Percentiles rank a stretch among this genome's conserved stretches.
These are phyloP conservation scores for Dipteronia dyeriana DNA, from an alignment of 345 rosid species.

Conservation along the genomic window DNA sequence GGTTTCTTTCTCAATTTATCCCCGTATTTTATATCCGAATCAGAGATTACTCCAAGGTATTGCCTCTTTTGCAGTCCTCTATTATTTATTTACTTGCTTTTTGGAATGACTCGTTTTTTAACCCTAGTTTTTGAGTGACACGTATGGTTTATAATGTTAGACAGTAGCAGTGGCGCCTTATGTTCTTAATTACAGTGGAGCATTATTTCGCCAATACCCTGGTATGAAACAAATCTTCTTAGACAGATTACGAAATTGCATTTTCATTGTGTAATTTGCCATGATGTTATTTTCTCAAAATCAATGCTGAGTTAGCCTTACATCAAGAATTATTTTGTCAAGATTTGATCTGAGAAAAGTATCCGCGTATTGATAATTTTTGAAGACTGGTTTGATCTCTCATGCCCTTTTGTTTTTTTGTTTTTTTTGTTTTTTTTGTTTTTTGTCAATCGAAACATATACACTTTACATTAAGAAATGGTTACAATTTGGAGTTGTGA, in stretches of 20 bases:
- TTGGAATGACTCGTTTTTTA: slow-evolving; percentile 19
- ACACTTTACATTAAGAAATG: background rate
- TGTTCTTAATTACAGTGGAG: slow-evolving; percentile 83
- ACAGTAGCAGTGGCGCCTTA: slow-evolving; percentile 92
- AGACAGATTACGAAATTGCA: background rate
- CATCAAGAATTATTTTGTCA: background rate
- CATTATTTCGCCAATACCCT: slow-evolving; percentile 89
- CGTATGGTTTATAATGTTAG: slow-evolving; percentile 51
- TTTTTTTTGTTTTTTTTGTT: background rate
- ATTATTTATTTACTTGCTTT: background rate
- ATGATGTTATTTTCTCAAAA: background rate
- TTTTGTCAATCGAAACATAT: background rate
- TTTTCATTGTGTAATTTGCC: background rate
- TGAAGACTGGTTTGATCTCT: background rate
- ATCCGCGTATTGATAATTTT: no score
- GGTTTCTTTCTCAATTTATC: slow-evolving; percentile 83
- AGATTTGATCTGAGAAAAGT: background rate
- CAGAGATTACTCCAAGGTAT: slow-evolving; percentile 95
- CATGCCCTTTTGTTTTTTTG: background rate
- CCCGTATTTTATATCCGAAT: slow-evolving; percentile 83
- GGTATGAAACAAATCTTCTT: slow-evolving; percentile 43
- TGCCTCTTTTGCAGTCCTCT: slow-evolving; percentile 8
- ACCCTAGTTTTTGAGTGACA: slow-evolving; percentile 26
- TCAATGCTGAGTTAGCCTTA: background rate
- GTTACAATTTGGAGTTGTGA: background rate